Conservation (phyloP, 1,139 yeast genomes). For the Saccharomyces hybrid region DNA sequence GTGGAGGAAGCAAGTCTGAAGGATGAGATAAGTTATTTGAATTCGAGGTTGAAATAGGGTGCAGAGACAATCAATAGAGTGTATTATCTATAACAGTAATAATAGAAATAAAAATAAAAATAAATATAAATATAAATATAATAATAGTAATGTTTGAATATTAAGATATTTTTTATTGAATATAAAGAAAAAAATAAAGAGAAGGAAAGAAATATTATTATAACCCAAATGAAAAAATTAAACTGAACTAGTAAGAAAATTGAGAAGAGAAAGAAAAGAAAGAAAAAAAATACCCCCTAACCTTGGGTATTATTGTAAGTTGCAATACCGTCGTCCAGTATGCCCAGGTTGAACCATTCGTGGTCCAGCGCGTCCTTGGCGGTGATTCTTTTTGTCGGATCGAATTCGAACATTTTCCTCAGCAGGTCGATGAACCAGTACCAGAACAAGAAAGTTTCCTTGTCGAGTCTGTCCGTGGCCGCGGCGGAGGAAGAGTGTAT, state of each 20-base stretch:
- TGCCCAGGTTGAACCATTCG: slow-evolving; percentile 71
- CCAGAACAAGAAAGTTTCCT: slow-evolving; percentile 63
- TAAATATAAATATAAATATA: neutral
- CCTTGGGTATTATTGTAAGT: slow-evolving; percentile 9
- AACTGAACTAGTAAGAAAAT: neutral
- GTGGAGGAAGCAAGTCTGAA: slow-evolving; percentile 90
- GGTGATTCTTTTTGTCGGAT: slow-evolving; percentile 55
- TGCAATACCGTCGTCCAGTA: slow-evolving; percentile 55
- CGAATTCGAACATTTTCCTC: slow-evolving; percentile 51
- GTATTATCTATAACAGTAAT: neutral
- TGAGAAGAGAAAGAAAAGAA: neutral
- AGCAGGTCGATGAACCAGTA: slow-evolving; percentile 64
- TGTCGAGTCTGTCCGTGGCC: slow-evolving; percentile 25
- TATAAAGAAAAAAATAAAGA: neutral
- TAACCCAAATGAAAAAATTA: neutral
- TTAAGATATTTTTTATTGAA: neutral
- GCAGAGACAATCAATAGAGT: neutral
- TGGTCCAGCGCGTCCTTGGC: slow-evolving; percentile 68
- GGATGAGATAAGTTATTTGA: slow-evolving; percentile 53
- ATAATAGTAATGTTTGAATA: slow-evolving; percentile 1
- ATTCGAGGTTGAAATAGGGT: slow-evolving; percentile 28
- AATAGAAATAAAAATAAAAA: neutral
- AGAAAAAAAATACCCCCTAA: neutral
- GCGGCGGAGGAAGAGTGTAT: neutral
- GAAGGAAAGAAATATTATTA: neutral